These are phyloP conservation scores for Wallacemonas sp. DNA, from an alignment of 208 protist genomes.

Conservation along the genomic window DNA sequence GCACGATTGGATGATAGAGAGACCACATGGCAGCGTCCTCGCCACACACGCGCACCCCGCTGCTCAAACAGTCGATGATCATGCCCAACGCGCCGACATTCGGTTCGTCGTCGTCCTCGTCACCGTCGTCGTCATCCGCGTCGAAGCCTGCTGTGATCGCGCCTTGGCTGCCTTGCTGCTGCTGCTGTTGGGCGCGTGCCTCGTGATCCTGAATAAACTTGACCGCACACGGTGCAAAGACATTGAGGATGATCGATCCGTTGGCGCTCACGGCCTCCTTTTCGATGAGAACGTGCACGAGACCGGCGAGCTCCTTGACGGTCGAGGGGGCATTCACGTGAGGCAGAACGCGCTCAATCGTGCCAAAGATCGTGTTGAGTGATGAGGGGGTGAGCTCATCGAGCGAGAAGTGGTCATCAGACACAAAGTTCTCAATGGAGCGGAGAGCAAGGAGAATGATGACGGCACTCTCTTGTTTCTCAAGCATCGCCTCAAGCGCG, in stretches of 20 bases:
- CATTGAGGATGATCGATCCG: constrained; percentile 48
- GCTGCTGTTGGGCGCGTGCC: neutral
- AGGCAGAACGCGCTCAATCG: constrained; percentile 49
- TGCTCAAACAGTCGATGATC: constrained; percentile 61
- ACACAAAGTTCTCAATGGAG: constrained; percentile 65
- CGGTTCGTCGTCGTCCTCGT: constrained; percentile 19
- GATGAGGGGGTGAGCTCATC: constrained; percentile 43
- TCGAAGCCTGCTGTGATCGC: neutral
- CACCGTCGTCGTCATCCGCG: constrained; percentile 14
- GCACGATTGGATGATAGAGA: constrained; percentile 40
- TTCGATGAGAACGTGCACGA: constrained; percentile 58
- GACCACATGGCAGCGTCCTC: constrained; percentile 43
- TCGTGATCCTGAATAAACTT: constrained; percentile 19
- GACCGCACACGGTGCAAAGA: constrained; percentile 45
- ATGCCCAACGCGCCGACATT: constrained; percentile 36
- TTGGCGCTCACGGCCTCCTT: constrained; percentile 30
- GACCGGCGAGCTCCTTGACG: constrained; percentile 40
- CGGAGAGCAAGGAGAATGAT: constrained; percentile 53
- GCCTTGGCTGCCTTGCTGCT: neutral
- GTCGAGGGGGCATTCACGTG: constrained; percentile 32
- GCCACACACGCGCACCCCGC: constrained; percentile 25
- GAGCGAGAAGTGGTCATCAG: constrained; percentile 47
- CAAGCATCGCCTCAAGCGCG: constrained; percentile 48
- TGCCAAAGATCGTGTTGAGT: constrained; percentile 40
- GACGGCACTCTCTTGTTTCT: constrained; percentile 27